phyloP scores from a whole-genome alignment of 2,329 filamentous ascomycete genomes.

The Fusarium ramigenum region DNA sequence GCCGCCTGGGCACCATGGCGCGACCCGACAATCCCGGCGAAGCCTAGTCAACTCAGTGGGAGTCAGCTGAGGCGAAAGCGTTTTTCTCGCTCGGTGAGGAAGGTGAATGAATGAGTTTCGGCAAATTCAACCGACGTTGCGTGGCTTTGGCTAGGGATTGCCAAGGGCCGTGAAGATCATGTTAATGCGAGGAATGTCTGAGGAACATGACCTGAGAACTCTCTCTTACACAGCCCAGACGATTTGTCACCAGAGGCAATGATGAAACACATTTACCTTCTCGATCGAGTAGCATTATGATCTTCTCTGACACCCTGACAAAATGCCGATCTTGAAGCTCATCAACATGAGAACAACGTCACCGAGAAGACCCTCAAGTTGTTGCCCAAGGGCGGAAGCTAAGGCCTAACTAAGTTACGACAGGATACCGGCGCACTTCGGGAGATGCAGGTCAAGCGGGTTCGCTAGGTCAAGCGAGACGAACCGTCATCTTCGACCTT shows the following conservation, averaged over 20 bases:
- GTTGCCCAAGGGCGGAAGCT: slow-evolving; percentile 35
- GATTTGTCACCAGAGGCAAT: neutral
- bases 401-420: slow-evolving; percentile 22
- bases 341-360: neutral
- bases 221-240: neutral
- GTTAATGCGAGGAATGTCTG: neutral
- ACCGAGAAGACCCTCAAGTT: slow-evolving; percentile 15
- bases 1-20: neutral
- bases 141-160: slow-evolving; percentile 17
- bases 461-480: slow-evolving; percentile 25
- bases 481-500: slow-evolving; percentile 18
- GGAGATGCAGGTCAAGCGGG: slow-evolving; percentile 37
- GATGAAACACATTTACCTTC: neutral
- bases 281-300: neutral
- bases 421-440: slow-evolving; percentile 20
- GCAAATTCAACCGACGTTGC: slow-evolving; percentile 4
- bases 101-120: slow-evolving; percentile 14
- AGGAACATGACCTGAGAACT: neutral
- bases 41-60: slow-evolving; percentile 15
- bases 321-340: neutral
- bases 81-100: slow-evolving; percentile 14
- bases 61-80: slow-evolving; percentile 39
- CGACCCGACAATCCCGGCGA: slow-evolving; percentile 15
- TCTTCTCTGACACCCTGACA: neutral
- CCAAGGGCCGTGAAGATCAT: slow-evolving; percentile 3